Evolutionary conservation across 169 alveolate genomes (phyloP).

Genomic region (Miamiensis avidus): DNA sequence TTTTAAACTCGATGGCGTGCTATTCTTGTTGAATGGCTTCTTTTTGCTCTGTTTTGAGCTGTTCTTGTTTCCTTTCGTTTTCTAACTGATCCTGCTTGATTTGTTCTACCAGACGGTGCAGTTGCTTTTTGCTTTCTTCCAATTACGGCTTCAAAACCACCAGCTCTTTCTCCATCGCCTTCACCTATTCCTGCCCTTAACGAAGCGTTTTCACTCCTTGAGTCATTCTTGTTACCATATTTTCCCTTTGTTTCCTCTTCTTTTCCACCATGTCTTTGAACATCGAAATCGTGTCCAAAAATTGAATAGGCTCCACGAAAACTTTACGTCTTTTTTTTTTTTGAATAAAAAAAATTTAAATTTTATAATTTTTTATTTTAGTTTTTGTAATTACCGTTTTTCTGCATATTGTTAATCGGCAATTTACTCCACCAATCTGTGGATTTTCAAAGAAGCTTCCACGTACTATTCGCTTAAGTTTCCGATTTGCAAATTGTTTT

Average conservation of each 20-base stretch:
- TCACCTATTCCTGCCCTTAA: not conserved
- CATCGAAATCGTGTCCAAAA: not conserved
- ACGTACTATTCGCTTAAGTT: too few species aligned
- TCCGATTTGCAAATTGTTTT: not conserved
- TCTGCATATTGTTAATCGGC: not conserved
- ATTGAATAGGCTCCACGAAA: not conserved
- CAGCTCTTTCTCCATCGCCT: not conserved
- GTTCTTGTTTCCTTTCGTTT: not conserved
- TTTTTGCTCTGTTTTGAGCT: constrained; percentile 62
- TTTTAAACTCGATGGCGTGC: constrained; percentile 54
- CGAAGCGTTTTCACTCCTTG: not conserved
- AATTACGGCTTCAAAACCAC: not conserved
- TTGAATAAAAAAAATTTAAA: too few species aligned
- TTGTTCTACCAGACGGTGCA: not conserved
- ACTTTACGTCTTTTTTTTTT: not conserved
- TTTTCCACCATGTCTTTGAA: not conserved
- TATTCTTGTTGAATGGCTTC: constrained; percentile 72
- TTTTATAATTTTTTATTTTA: too few species aligned
- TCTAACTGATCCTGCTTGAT: not conserved
- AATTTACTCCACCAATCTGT: not conserved
- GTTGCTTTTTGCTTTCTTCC: too few species aligned
- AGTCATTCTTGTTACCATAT: not conserved
- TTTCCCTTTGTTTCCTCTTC: too few species aligned
- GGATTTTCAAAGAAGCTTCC: not conserved
- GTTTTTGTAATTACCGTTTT: too few species aligned